Evolutionary conservation across 2,329 filamentous ascomycete genomes (phyloP).

Genomic region (Podosphaera xanthii): DNA sequence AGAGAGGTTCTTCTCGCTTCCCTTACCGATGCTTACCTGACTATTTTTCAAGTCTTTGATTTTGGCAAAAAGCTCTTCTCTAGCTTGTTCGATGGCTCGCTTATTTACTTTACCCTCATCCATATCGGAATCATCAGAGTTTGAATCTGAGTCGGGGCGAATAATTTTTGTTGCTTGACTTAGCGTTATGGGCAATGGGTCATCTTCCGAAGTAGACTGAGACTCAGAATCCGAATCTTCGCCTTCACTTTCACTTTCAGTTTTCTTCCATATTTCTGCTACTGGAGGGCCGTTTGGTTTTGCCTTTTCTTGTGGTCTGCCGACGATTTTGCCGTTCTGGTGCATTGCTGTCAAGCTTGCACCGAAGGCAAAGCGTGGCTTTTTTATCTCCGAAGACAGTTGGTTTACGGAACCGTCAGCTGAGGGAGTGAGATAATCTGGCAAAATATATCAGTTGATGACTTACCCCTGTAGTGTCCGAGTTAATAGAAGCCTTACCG

Average conservation of each 20-base stretch:
- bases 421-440: neutral
- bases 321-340: neutral
- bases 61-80: neutral
- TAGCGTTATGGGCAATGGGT: neutral
- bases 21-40: neutral
- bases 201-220: neutral
- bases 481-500: too few relatives aligned
- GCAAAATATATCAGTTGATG: neutral
- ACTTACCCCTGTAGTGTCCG: too few relatives aligned
- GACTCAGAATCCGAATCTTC: slow-evolving; percentile 1
- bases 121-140: neutral
- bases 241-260: slow-evolving; percentile 2
- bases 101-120: neutral
- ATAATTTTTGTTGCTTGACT: neutral
- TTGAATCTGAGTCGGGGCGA: neutral
- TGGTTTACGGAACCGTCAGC: neutral
- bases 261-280: neutral
- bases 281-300: neutral
- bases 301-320: neutral
- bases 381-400: neutral
- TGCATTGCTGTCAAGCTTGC: neutral
- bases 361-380: neutral
- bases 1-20: too few relatives aligned
- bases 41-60: neutral
- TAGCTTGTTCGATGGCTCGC: neutral